Evolutionary conservation across 2,329 filamentous ascomycete genomes (phyloP).

Genomic region (Mycosphaerelloides madeirae): DNA sequence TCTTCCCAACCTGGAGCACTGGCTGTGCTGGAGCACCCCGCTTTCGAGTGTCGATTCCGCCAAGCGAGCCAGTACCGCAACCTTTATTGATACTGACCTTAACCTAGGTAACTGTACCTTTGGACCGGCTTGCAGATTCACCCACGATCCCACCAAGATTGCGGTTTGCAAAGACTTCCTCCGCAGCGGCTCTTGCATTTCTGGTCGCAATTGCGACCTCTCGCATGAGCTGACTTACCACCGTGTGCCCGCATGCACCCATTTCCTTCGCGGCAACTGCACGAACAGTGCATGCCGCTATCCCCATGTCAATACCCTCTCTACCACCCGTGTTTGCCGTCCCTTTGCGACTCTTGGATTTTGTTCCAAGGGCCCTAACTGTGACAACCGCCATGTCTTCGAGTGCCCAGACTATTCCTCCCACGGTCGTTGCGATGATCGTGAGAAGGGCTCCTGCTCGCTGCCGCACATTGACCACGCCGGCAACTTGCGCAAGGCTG

Average conservation of each 20-base stretch:
- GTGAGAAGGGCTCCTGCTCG: constrained; percentile 60
- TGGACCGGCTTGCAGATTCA: constrained; percentile 72
- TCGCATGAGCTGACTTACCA: constrained; percentile 81
- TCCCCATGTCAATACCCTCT: constrained; percentile 73
- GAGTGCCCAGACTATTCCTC: constrained; percentile 97
- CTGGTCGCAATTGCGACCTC: constrained; percentile 78
- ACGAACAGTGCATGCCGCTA: constrained; percentile 82
- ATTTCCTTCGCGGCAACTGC: constrained; percentile 87
- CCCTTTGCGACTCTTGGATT: constrained; percentile 82
- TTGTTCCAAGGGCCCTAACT: constrained; percentile 75
- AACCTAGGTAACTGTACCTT: constrained; percentile 73
- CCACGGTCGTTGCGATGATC: constrained; percentile 73
- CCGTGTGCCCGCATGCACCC: constrained; percentile 80
- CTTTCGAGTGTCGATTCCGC: constrained; percentile 6
- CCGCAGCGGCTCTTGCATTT: constrained; percentile 69
- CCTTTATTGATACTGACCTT: constrained; percentile 21
- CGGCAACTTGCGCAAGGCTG: constrained; percentile 65
- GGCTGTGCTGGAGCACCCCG: constrained; percentile 8
- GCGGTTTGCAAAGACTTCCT: constrained; percentile 87
- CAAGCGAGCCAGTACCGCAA: constrained; percentile 18
- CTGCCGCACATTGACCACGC: constrained; percentile 84
- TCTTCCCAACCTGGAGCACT: constrained; percentile 7
- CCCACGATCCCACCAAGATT: constrained; percentile 81
- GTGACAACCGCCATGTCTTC: constrained; percentile 71
- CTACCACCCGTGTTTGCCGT: constrained; percentile 74